Conservation (phyloP, 2,329 filamentous ascomycete species). For the Colletotrichum simmondsii region DNA sequence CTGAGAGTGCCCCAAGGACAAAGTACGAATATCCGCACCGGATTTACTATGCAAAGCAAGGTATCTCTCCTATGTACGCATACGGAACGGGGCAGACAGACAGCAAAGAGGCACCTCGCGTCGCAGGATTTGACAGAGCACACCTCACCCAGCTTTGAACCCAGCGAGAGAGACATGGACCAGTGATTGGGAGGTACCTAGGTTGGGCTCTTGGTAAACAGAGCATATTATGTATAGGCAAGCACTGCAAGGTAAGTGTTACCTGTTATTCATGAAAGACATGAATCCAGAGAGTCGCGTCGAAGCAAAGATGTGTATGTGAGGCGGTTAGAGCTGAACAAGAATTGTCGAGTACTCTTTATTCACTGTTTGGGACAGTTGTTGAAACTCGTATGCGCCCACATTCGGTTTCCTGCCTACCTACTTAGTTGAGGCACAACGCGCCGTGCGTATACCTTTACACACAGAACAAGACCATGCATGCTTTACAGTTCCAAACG, state of each 20-base stretch:
- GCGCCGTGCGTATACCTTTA: background rate
- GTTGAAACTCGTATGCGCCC: background rate
- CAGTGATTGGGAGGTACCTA: background rate
- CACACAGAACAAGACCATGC: background rate
- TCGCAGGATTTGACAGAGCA: background rate
- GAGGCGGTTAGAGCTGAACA: background rate
- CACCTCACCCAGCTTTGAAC: background rate
- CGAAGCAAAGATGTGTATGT: background rate
- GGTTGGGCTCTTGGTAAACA: background rate
- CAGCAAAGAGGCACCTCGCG: slow-evolving; percentile 11
- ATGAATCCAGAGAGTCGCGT: background rate
- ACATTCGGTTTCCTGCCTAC: background rate
- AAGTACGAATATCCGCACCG: background rate
- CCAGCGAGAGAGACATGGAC: background rate
- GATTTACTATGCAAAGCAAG: background rate
- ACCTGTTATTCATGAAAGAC: background rate
- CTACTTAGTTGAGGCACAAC: background rate
- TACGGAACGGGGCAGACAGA: background rate
- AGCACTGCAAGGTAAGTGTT: too few species aligned
- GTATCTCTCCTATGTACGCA: background rate
- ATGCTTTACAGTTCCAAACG: background rate
- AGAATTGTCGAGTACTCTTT: background rate
- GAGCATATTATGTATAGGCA: background rate
- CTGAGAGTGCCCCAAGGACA: background rate
- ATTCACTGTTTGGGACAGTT: background rate